Evolutionary conservation across 768 basidiomycete species (phyloP), one percentile per base, ranked within the genome.

Genomic region (Paxillus rubicundulus): DNA sequence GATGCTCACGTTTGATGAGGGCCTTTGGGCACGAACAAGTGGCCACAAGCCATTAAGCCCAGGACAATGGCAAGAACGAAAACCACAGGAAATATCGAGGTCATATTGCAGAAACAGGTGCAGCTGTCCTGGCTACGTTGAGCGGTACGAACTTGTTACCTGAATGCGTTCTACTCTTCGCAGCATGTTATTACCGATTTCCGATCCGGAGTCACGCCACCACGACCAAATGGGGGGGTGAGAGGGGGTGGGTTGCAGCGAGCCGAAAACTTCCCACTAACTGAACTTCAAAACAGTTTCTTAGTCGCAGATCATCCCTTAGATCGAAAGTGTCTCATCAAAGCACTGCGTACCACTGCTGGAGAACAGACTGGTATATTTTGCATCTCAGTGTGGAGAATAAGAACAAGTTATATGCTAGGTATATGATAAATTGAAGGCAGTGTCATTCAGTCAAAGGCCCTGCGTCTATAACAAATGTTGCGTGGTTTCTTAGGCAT

Each of bases 1-100:
- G 13, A 33, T 6, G 80, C 89, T 59, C 66, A 96, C 95, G 86
- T 87, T 75, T 97, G 94, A 51, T 94, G 82, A 27, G 88, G 82
- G 3, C 96, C 94, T 64, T 94, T 96, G 1, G 89, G 92, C 0
- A 82, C 80, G 53, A 85, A 80, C 27, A 92, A 70, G 70, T 83
- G 90, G 3, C 81, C 75, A 24, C 74, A 75, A 2, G 76, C 72
- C 76, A 87, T 90, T 10, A 92, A 74, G 0, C 74, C 87, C 16
- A 81, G 66, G 16, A 85, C 79, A 39, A 89, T 66, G 39, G 84
- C 78, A 43, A 92, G 77, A 48, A 88, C 66, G 61, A 90, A 69
- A 56, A 90, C 52, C 27, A 92, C 77, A 21, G 89, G 88, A 49
- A 89, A 76, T 59, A 84, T 71, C 16, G 86, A 84, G 17, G 84